phyloP scores from a whole-genome alignment of 148 eudicot genomes.

The Cornus florida region DNA sequence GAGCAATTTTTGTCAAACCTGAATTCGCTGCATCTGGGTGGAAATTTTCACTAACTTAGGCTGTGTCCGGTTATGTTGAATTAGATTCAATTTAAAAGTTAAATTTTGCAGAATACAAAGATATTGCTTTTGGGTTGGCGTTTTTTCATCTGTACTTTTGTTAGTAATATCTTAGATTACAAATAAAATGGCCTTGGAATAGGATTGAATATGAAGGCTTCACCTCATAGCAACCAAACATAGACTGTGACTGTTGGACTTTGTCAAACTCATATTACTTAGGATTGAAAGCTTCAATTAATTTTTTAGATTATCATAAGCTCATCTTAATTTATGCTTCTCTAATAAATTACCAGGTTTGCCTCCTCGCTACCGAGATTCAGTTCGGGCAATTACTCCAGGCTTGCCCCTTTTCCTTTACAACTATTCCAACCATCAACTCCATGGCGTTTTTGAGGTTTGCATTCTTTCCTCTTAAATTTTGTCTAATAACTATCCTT shows the following conservation, averaged over 20 bases:
- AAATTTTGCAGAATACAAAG: background rate
- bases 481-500: background rate
- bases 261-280: no score
- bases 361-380: constrained; percentile 97
- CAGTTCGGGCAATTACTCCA: constrained; percentile 93
- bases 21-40: no score
- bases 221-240: background rate
- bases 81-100: no score
- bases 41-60: no score
- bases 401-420: constrained; percentile 97
- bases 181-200: background rate
- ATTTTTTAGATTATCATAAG: background rate
- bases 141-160: no score
- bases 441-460: constrained; percentile 98
- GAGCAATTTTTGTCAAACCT: no score
- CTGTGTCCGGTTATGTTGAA: no score
- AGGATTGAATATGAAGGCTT: no score
- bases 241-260: background rate
- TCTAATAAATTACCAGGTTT: constrained; percentile 51
- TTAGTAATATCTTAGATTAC: background rate
- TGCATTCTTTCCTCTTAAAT: constrained; percentile 14
- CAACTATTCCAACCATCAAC: constrained; percentile 99
- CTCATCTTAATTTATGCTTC: constrained; percentile 7
- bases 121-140: background rate
- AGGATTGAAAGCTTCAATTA: background rate